A percentile compares a stretch with the other conserved stretches of the same genome.
Evolutionary conservation across 805 yeast species (phyloP).

Genomic region (Pichia deserticola): DNA sequence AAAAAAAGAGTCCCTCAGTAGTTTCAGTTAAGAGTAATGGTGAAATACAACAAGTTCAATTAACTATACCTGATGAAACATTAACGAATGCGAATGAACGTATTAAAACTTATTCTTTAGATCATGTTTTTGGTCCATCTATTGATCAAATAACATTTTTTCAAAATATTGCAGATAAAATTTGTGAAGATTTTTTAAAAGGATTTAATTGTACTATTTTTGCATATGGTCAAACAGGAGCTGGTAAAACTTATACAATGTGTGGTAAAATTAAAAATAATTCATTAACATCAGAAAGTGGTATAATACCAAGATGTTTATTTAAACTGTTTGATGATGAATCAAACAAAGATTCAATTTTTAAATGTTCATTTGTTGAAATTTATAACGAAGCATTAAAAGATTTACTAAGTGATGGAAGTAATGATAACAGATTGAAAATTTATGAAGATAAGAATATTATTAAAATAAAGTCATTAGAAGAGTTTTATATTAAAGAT

Average conservation of each 20-base stretch:
- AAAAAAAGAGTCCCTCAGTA: conserved; percentile 39
- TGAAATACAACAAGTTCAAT: conserved; percentile 8
- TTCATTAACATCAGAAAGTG: conserved; percentile 29
- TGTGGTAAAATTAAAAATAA: conserved; percentile 36
- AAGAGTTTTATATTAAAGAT: conserved; percentile 49
- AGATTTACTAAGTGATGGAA: conserved; percentile 38
- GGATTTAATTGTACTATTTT: conserved; percentile 51
- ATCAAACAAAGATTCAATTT: conserved; percentile 30
- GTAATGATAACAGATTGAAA: conserved; percentile 24
- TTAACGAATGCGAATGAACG: neutral
- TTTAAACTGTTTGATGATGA: conserved; percentile 31
- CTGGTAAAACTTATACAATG: conserved; percentile 58
- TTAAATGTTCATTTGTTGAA: conserved; percentile 49
- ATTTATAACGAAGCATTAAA: conserved; percentile 37
- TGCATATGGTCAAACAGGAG: conserved; percentile 58
- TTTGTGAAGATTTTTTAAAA: conserved; percentile 40
- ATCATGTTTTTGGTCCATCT: conserved; percentile 47
- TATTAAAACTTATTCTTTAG: conserved; percentile 34
- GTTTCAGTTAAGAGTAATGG: conserved; percentile 30
- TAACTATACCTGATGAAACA: conserved; percentile 5
- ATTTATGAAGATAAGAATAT: conserved; percentile 30
- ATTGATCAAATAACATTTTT: conserved; percentile 43
- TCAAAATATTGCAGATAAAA: conserved; percentile 38
- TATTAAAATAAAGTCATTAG: conserved; percentile 56
- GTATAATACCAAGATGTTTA: conserved; percentile 45